These are phyloP conservation scores for Teunomyces stri DNA, from an alignment of 805 yeast species.

Conservation along the genomic window DNA sequence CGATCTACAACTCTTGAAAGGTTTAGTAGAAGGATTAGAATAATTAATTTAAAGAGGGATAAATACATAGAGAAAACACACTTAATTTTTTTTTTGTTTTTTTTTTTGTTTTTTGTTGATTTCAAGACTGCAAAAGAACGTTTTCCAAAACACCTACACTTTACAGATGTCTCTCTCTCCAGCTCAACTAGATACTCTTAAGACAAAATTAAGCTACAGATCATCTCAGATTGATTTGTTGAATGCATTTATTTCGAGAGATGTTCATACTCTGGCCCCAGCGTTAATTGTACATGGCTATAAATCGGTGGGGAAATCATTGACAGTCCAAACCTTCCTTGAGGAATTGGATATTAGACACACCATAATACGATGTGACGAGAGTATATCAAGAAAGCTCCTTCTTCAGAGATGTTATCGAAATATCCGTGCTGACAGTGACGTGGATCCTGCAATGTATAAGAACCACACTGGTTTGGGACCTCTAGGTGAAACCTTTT, in stretches of 20 bases:
- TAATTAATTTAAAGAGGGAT: neutral
- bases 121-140: constrained; percentile 1
- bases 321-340: constrained; percentile 32
- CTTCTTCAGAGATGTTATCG: constrained; percentile 43
- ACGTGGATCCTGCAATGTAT: constrained; percentile 17
- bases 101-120: neutral
- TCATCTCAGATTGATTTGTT: constrained; percentile 35
- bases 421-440: constrained; percentile 35
- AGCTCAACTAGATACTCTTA: constrained; percentile 1
- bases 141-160: neutral
- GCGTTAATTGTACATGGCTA: constrained; percentile 48
- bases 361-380: constrained; percentile 44
- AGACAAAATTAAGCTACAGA: constrained; percentile 25
- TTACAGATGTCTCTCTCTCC: neutral
- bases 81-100: neutral
- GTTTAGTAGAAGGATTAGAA: constrained; percentile 26
- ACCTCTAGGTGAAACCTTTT: constrained; percentile 39
- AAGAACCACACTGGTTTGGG: constrained; percentile 18
- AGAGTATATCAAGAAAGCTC: constrained; percentile 38
- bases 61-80: no score
- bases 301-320: constrained; percentile 48
- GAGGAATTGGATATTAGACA: constrained; percentile 22
- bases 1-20: constrained; percentile 55
- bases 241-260: constrained; percentile 30
- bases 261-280: constrained; percentile 27